Percentiles rank a stretch among this genome's conserved stretches.
phyloP scores from a whole-genome alignment of 2,329 filamentous ascomycete species.

The Cladophialophora yegresii region DNA sequence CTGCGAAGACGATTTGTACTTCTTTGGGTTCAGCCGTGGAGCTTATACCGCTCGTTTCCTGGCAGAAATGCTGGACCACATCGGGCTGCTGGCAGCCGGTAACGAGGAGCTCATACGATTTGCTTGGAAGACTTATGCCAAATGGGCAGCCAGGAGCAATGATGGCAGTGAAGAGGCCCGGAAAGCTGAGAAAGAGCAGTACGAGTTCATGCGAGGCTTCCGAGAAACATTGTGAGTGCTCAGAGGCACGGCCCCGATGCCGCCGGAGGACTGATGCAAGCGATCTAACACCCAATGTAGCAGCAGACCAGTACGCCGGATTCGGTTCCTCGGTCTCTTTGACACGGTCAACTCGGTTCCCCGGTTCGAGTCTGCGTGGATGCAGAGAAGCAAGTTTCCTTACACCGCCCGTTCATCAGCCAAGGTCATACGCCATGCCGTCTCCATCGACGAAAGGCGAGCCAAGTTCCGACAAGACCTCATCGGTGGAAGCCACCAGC shows the following conservation, averaged over 20 bases:
- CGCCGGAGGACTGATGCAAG: too few species aligned
- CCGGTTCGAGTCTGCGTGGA: constrained; percentile 69
- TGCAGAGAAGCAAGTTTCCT: constrained; percentile 76
- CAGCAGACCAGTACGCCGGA: constrained; percentile 68
- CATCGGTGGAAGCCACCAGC: constrained; percentile 48
- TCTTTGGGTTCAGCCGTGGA: constrained; percentile 74
- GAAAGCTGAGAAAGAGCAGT: constrained; percentile 62
- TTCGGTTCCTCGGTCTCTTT: constrained; percentile 76
- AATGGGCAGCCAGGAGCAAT: constrained; percentile 60
- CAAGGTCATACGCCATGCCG: constrained; percentile 59
- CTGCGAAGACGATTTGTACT: constrained; percentile 62
- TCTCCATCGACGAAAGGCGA: constrained; percentile 59
- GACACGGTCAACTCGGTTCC: constrained; percentile 82
- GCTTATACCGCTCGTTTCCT: constrained; percentile 73
- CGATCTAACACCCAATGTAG: constrained; percentile 10
- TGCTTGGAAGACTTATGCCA: constrained; percentile 78
- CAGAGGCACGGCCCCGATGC: not conserved
- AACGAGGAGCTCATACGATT: constrained; percentile 85
- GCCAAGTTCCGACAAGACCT: constrained; percentile 62
- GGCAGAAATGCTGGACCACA: constrained; percentile 81
- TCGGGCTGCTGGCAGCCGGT: constrained; percentile 75
- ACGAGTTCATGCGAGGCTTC: constrained; percentile 75
- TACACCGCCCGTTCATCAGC: constrained; percentile 57
- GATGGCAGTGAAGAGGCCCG: constrained; percentile 45
- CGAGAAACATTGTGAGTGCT: constrained; percentile 69